A percentile compares a stretch with the other conserved stretches of the same genome.
Evolutionary conservation across 83 land plant species (phyloP).

Genomic region (Larix sibirica): DNA sequence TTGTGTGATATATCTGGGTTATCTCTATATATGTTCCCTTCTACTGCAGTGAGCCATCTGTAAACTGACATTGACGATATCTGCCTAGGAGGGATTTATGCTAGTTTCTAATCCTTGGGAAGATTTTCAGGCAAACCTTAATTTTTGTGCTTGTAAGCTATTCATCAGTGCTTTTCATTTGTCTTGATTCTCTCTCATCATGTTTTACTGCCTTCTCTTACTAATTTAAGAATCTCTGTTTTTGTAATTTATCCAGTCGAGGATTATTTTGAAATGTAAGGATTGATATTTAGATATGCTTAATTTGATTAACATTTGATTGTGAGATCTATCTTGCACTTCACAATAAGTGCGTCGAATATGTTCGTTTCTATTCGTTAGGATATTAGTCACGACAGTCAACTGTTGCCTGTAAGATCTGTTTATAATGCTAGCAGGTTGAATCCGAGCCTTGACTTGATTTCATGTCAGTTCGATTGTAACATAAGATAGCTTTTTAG

Average conservation of each 20-base stretch:
- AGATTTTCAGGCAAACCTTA: background rate
- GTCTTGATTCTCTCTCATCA: background rate
- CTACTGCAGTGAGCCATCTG: background rate
- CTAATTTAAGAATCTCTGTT: constrained; percentile 4
- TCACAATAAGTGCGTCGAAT: too few species aligned
- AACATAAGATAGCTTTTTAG: too few species aligned
- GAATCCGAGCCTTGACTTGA: too few species aligned
- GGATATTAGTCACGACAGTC: too few species aligned
- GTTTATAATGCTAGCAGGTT: too few species aligned
- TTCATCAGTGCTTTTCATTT: background rate
- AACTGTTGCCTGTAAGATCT: too few species aligned
- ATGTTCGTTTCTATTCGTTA: too few species aligned
- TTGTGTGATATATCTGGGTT: constrained; percentile 14
- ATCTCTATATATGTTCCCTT: background rate
- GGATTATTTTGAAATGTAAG: background rate
- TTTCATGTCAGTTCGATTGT: too few species aligned
- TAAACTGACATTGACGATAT: background rate
- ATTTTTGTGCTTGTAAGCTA: constrained; percentile 13
- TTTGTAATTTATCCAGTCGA: background rate
- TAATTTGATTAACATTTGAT: too few species aligned
- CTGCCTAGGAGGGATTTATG: background rate
- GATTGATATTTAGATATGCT: too few species aligned
- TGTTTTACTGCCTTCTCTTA: background rate
- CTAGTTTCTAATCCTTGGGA: background rate
- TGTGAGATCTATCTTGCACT: too few species aligned